These are phyloP conservation scores for Aureobasidium subglaciale DNA, from an alignment of 2,329 filamentous ascomycete species.

Conservation along the genomic window DNA sequence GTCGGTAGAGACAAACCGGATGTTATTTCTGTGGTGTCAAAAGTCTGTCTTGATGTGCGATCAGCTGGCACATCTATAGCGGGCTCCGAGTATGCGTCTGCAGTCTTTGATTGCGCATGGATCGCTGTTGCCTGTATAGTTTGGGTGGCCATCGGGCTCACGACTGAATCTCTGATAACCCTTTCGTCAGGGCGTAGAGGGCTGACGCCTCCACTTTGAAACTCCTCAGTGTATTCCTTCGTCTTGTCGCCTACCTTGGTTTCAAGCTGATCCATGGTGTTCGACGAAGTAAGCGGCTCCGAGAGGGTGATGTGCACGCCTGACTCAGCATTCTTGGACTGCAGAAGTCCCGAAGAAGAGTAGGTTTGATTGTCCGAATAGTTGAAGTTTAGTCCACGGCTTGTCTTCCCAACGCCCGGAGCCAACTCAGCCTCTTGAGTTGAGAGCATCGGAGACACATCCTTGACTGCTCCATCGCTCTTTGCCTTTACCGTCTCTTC, in stretches of 20 bases:
- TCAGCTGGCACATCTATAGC: neutral
- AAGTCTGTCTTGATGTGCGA: neutral
- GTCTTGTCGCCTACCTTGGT: neutral
- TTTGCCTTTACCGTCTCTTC: constrained; percentile 11
- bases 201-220: constrained; percentile 22
- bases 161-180: constrained; percentile 26
- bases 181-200: constrained; percentile 25
- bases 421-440: neutral
- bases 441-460: neutral
- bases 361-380: neutral
- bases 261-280: neutral
- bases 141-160: constrained; percentile 28
- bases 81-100: neutral
- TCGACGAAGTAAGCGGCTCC: neutral
- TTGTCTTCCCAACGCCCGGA: neutral
- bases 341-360: neutral
- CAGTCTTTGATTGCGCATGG: neutral
- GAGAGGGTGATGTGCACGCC: neutral
- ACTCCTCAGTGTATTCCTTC: neutral
- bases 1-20: neutral
- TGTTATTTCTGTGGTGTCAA: neutral
- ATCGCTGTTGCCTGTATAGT: constrained; percentile 21
- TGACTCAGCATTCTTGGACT: neutral
- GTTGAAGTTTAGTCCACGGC: neutral
- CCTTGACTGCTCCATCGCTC: neutral